A percentile compares a stretch with the other conserved stretches of the same genome.
These are phyloP conservation scores for Tremella yokohamensis DNA, from an alignment of 768 basidiomycete species.

Conservation along the genomic window DNA sequence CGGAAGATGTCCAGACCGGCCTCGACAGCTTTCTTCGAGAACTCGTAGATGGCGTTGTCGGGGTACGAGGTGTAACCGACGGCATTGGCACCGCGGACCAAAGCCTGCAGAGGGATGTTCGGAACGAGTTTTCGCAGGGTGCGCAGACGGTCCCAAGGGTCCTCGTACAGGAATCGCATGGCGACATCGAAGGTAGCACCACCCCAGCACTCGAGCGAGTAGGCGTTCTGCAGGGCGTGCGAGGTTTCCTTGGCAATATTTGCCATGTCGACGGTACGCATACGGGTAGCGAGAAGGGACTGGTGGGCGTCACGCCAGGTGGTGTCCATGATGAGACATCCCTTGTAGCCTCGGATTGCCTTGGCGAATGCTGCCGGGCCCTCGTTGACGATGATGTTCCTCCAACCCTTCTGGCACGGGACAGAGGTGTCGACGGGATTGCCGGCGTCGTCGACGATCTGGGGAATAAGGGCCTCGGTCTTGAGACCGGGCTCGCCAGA, in stretches of 20 bases:
- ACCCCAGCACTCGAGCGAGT: conserved; percentile 98
- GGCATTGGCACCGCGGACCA: conserved; percentile 97
- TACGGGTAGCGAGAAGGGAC: conserved; percentile 89
- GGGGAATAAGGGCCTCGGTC: conserved; percentile 77
- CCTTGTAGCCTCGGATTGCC: conserved; percentile 93
- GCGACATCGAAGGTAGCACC: conserved; percentile 98
- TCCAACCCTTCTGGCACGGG: conserved; percentile 88
- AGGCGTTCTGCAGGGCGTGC: conserved; percentile 89
- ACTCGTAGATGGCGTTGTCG: conserved; percentile 98
- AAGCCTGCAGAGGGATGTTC: conserved; percentile 96
- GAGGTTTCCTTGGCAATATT: conserved; percentile 98
- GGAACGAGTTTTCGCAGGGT: conserved; percentile 91
- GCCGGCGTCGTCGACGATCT: conserved; percentile 72
- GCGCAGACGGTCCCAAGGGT: conserved; percentile 97
- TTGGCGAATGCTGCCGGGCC: conserved; percentile 98
- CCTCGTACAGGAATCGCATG: conserved; percentile 99
- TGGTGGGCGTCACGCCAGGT: conserved; percentile 99
- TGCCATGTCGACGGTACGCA: conserved; percentile 93
- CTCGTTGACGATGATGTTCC: conserved; percentile 96
- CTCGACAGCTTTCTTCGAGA: conserved; percentile 99
- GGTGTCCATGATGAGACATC: conserved; percentile 67
- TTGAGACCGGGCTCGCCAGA: conserved; percentile 91
- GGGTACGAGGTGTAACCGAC: conserved; percentile 99
- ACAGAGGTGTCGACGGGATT: conserved; percentile 72
- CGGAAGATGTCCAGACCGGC: conserved; percentile 99